Percentiles rank a stretch among this genome's conserved stretches.
Conservation (phyloP, 2,329 filamentous ascomycete species). For the Calonectria crousiana region DNA sequence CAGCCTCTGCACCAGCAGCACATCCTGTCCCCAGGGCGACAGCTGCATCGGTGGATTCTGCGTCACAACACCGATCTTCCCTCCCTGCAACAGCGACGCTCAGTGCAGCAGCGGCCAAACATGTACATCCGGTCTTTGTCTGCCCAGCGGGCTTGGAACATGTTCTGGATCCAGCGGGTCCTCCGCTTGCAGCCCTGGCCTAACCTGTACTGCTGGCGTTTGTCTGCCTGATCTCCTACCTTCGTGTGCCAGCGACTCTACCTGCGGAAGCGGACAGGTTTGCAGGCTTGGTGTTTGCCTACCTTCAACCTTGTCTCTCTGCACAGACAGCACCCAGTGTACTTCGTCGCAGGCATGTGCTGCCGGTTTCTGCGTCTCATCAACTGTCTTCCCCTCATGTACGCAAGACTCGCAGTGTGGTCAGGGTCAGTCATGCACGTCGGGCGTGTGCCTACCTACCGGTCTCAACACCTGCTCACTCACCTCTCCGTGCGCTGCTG, state of each 20-base stretch:
- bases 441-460: neutral
- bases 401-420: neutral
- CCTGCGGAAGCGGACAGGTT: neutral
- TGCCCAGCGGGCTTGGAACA: neutral
- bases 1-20: neutral
- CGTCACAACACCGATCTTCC: neutral
- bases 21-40: neutral
- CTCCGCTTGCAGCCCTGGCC: neutral
- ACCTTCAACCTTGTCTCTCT: neutral
- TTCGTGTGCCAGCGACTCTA: neutral
- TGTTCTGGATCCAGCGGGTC: neutral
- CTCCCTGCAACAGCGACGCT: neutral
- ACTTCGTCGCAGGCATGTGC: neutral
- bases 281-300: conserved; percentile 9
- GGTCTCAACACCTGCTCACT: neutral
- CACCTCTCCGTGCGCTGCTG: neutral
- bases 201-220: conserved; percentile 6
- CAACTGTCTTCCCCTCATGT: neutral
- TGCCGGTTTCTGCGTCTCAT: conserved; percentile 6
- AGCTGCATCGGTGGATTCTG: conserved; percentile 14
- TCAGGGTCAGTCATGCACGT: neutral
- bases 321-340: neutral
- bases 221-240: conserved; percentile 16
- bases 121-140: neutral
- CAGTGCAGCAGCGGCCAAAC: neutral